These are phyloP conservation scores for Plasmodium gonderi DNA, from an alignment of 169 alveolate species.

Conservation along the genomic window DNA sequence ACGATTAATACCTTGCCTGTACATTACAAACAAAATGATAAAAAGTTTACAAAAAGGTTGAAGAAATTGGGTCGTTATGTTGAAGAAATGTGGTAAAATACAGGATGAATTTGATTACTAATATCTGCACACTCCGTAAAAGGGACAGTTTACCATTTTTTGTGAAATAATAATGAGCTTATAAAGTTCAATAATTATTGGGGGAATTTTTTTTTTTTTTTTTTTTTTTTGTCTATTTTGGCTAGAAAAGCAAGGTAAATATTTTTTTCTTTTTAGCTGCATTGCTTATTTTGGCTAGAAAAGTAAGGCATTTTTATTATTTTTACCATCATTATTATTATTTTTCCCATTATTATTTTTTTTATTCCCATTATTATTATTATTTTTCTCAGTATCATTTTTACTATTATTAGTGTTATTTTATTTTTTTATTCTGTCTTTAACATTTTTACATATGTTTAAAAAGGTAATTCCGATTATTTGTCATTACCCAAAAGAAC, in stretches of 20 bases:
- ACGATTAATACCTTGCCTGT: constrained; percentile 47
- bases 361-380: not conserved
- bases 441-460: not conserved
- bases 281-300: not conserved
- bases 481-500: not conserved
- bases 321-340: not conserved
- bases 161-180: not conserved
- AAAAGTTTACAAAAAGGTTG: constrained; percentile 49
- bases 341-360: not conserved
- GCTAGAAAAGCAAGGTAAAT: not conserved
- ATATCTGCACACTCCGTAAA: not conserved
- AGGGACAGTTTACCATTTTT: not conserved
- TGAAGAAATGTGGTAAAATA: constrained; percentile 81
- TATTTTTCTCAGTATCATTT: not conserved
- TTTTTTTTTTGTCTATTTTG: not conserved
- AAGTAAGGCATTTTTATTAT: not conserved
- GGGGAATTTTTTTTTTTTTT: constrained; percentile 27
- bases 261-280: not conserved
- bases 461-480: not conserved
- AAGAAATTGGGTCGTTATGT: constrained; percentile 72
- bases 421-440: not conserved
- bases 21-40: constrained; percentile 50
- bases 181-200: no score
- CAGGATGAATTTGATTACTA: not conserved
- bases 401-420: not conserved